A percentile compares a stretch with the other conserved stretches of the same genome.
These are phyloP conservation scores for Ustulina deusta DNA, from an alignment of 2,329 filamentous ascomycete species.

Conservation along the genomic window DNA sequence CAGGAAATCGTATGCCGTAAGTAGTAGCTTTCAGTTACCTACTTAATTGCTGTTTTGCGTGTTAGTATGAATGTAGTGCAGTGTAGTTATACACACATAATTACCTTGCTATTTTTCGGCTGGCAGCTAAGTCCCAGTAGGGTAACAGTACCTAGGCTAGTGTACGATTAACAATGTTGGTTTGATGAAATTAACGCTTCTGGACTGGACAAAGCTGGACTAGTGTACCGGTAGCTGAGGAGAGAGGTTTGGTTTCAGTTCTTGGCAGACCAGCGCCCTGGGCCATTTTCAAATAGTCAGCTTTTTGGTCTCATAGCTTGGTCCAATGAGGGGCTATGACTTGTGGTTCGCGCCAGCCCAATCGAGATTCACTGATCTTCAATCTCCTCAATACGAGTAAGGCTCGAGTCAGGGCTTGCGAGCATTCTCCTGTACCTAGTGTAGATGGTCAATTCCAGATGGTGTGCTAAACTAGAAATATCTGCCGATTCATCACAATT, in stretches of 20 bases:
- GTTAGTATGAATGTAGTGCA: neutral
- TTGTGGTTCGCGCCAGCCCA: constrained; percentile 24
- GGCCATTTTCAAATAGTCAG: constrained; percentile 30
- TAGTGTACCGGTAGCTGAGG: constrained; percentile 28
- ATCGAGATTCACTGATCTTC: constrained; percentile 14
- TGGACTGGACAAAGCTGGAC: neutral
- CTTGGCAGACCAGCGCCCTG: constrained; percentile 14
- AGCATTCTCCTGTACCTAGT: too few species aligned
- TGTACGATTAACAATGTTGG: neutral
- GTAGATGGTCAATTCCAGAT: too few species aligned
- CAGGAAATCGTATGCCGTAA: neutral
- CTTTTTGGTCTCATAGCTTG: constrained; percentile 13
- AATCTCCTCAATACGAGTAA: constrained; percentile 40
- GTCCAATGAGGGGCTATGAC: constrained; percentile 22
- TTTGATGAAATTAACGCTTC: constrained; percentile 5
- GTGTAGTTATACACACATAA: neutral
- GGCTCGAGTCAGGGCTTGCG: constrained; percentile 14
- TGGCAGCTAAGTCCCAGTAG: neutral
- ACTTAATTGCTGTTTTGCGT: too few species aligned
- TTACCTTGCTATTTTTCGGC: neutral
- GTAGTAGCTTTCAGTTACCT: neutral
- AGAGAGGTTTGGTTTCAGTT: constrained; percentile 1
- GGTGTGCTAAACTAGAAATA: neutral
- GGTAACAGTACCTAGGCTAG: neutral
- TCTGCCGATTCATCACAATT: neutral